A percentile compares a stretch with the other conserved stretches of the same genome.
phyloP scores from a whole-genome alignment of 2,329 filamentous ascomycete genomes.

The Paraphaeosphaeria sporulosa region DNA sequence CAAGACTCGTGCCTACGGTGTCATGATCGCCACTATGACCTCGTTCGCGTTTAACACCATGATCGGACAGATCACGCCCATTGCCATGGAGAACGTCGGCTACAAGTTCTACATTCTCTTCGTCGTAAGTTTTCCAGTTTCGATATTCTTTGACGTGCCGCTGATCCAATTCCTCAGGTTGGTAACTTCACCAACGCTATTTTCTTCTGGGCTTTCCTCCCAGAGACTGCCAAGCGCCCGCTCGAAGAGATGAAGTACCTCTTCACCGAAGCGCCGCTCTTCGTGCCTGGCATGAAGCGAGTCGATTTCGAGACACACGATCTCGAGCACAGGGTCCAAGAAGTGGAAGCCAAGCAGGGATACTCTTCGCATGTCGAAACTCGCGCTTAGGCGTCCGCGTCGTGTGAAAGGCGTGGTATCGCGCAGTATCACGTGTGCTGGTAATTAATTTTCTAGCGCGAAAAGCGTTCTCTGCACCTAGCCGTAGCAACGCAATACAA shows the following conservation, averaged over 20 bases:
- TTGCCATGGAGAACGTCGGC: slow-evolving; percentile 63
- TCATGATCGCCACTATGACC: slow-evolving; percentile 76
- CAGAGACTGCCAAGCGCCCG: slow-evolving; percentile 70
- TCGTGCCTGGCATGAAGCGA: slow-evolving; percentile 66
- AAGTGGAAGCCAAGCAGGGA: slow-evolving; percentile 49
- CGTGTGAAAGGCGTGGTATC: too few relatives aligned
- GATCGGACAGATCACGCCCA: slow-evolving; percentile 73
- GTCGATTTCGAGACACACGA: slow-evolving; percentile 63
- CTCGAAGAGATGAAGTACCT: slow-evolving; percentile 74
- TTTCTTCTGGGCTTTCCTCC: slow-evolving; percentile 73
- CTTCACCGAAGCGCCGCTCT: slow-evolving; percentile 70
- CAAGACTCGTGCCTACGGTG: slow-evolving; percentile 75
- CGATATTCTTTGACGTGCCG: not conserved
- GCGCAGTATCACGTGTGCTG: not conserved
- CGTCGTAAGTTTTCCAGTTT: slow-evolving; percentile 48
- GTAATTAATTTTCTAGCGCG: not conserved
- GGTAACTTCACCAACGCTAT: slow-evolving; percentile 74
- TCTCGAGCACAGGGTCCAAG: slow-evolving; percentile 65
- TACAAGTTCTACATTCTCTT: slow-evolving; percentile 69
- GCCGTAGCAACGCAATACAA: not conserved
- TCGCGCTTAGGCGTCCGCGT: not conserved
- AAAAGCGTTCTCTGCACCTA: slow-evolving; percentile 3
- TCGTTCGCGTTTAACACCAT: slow-evolving; percentile 80
- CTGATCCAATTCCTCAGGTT: slow-evolving; percentile 45
- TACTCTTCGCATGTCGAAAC: slow-evolving; percentile 11